Conservation (phyloP, 805 yeast species). For the Dipodascus albidus region DNA sequence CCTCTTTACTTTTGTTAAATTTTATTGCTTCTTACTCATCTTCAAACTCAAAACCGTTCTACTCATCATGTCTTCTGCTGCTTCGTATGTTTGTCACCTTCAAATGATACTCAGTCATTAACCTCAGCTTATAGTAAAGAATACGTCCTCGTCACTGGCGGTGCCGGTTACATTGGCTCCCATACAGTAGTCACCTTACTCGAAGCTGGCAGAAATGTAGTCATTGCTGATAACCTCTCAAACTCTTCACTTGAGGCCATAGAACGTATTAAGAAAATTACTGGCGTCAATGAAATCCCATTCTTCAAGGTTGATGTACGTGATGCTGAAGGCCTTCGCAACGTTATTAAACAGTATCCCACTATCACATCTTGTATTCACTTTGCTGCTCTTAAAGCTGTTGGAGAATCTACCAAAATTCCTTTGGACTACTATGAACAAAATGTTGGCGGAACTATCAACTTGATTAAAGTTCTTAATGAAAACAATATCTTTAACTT, state of each 20-base stretch:
- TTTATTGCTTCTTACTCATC: background rate
- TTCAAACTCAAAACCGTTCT: no score
- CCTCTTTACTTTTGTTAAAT: background rate
- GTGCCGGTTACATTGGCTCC: constrained; percentile 81
- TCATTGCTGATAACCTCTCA: constrained; percentile 59
- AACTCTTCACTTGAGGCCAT: constrained; percentile 61
- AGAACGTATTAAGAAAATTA: constrained; percentile 46
- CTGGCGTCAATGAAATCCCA: constrained; percentile 32
- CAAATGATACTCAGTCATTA: background rate
- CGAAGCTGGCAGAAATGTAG: constrained; percentile 52
- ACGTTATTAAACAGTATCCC: constrained; percentile 37
- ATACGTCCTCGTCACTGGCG: constrained; percentile 65
- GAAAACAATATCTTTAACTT: constrained; percentile 36
- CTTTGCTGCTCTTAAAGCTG: constrained; percentile 77
- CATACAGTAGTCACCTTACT: constrained; percentile 61
- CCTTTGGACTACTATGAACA: constrained; percentile 61
- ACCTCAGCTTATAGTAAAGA: constrained; percentile 13
- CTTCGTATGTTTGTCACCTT: background rate
- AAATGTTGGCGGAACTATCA: constrained; percentile 55
- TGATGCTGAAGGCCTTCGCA: constrained; percentile 36
- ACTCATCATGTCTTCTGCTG: background rate
- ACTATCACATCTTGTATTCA: constrained; percentile 53
- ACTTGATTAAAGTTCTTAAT: constrained; percentile 42
- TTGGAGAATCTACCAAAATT: constrained; percentile 59
- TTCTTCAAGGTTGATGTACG: constrained; percentile 49